Percentiles rank a stretch among this genome's conserved stretches.
Conservation (phyloP, 129 eudicot species). For the Sambucus nigra region DNA sequence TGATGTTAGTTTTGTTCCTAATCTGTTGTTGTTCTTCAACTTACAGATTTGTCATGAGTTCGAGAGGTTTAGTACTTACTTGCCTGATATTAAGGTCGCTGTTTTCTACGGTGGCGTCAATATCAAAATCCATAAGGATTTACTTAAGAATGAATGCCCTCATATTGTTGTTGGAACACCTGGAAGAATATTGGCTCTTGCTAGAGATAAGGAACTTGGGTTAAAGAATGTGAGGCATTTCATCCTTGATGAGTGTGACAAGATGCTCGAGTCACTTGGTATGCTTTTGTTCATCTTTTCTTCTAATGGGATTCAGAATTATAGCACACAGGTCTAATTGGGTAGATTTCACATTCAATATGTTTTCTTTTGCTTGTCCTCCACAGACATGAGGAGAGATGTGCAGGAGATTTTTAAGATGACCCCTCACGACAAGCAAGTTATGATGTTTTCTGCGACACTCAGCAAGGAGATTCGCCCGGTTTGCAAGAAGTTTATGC, state of each 20-base stretch:
- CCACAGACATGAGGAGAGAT: conserved; percentile 85
- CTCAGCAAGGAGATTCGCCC: conserved; percentile 98
- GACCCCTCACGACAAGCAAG: conserved; percentile 99
- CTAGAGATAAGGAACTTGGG: conserved; percentile 73
- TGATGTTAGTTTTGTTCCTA: neutral
- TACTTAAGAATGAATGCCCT: conserved; percentile 90
- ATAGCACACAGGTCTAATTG: neutral
- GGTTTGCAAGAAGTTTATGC: conserved; percentile 97
- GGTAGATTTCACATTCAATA: neutral
- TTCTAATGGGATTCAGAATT: neutral
- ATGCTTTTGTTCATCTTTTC: conserved; percentile 6
- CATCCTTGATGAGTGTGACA: conserved; percentile 92
- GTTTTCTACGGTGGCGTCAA: conserved; percentile 97
- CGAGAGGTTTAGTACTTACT: conserved; percentile 77
- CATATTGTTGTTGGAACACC: conserved; percentile 98
- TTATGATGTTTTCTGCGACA: conserved; percentile 97
- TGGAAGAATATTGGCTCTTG: conserved; percentile 76
- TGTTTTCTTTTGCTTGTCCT: neutral
- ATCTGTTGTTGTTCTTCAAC: neutral
- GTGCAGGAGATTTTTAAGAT: conserved; percentile 92
- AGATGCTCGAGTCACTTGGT: conserved; percentile 98
- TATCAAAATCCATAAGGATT: conserved; percentile 68
- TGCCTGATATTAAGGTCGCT: conserved; percentile 78
- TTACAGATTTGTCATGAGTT: conserved; percentile 84
- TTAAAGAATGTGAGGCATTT: conserved; percentile 87